Percentiles rank a stretch among this genome's conserved stretches.
Conservation (phyloP, 2,329 filamentous ascomycete species). For the Apiospora sp. region DNA sequence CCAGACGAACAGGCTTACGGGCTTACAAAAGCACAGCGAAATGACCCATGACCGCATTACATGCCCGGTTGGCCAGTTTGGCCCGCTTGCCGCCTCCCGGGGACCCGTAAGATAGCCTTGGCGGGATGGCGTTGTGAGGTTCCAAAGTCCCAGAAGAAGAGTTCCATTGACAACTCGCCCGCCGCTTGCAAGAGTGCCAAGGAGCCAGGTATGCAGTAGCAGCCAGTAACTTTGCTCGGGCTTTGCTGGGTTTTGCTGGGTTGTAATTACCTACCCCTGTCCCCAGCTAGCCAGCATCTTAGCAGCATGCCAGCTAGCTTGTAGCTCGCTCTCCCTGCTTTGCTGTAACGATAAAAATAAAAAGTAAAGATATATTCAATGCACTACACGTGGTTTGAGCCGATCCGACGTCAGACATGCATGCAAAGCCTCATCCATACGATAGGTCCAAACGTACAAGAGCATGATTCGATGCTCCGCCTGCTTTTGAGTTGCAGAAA, state of each 20-base stretch:
- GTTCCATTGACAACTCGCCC: background rate
- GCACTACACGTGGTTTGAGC: slow-evolving; percentile 11
- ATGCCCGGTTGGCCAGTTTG: background rate
- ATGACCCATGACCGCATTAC: slow-evolving; percentile 8
- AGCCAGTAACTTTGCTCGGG: background rate
- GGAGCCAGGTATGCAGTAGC: background rate
- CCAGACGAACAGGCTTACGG: background rate
- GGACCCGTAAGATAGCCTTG: slow-evolving; percentile 12
- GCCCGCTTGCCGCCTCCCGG: slow-evolving; percentile 14
- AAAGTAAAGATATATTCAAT: background rate
- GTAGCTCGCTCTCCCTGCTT: background rate
- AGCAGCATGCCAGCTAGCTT: background rate
- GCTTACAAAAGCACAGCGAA: background rate
- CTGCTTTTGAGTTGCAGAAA: background rate
- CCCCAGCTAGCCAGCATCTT: background rate
- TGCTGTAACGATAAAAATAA: background rate
- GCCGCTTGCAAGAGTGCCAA: background rate
- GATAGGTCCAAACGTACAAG: background rate
- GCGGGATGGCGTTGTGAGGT: slow-evolving; percentile 1
- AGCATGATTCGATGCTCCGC: background rate
- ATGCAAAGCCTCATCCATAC: slow-evolving; percentile 4
- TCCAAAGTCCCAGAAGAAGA: background rate
- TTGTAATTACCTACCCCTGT: slow-evolving; percentile 10
- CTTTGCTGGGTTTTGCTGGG: background rate
- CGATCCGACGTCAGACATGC: slow-evolving; percentile 20